These are phyloP conservation scores for Alternaria longipes DNA, from an alignment of 2,329 filamentous ascomycete species.

Conservation along the genomic window DNA sequence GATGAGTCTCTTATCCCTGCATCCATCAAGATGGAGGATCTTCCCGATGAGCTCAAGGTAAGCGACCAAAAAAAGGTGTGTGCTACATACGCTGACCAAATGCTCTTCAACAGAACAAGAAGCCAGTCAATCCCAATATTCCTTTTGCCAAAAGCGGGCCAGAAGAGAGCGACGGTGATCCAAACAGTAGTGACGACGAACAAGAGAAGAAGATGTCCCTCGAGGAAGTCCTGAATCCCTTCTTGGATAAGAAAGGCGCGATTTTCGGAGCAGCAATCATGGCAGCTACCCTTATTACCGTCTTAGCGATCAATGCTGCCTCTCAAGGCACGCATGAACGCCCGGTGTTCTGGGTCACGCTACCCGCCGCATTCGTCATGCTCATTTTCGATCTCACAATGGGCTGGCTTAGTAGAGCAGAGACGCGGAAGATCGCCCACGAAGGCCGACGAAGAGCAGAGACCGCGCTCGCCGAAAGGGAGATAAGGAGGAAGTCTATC, in stretches of 20 bases:
- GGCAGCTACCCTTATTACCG: conserved; percentile 70
- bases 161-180: conserved; percentile 60
- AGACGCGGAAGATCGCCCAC: conserved; percentile 70
- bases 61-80: not conserved
- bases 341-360: conserved; percentile 73
- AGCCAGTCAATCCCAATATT: conserved; percentile 77
- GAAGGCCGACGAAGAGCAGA: conserved; percentile 63
- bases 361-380: conserved; percentile 74
- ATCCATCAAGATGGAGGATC: conserved; percentile 73
- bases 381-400: conserved; percentile 72
- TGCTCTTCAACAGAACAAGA: conserved; percentile 47
- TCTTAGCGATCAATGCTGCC: conserved; percentile 72
- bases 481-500: conserved; percentile 44
- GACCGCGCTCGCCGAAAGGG: conserved; percentile 47
- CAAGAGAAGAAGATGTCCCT: conserved; percentile 65
- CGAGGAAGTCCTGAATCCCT: conserved; percentile 79
- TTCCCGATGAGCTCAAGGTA: conserved; percentile 64
- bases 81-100: not conserved
- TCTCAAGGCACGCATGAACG: conserved; percentile 60
- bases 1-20: conserved; percentile 70
- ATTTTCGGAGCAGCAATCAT: conserved; percentile 72
- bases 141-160: conserved; percentile 67
- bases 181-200: conserved; percentile 60
- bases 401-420: conserved; percentile 70
- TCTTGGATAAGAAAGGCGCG: conserved; percentile 72